A percentile compares a stretch with the other conserved stretches of the same genome.
These are phyloP conservation scores for Populus hybrid DNA, from an alignment of 441 rosid species.

Conservation along the genomic window DNA sequence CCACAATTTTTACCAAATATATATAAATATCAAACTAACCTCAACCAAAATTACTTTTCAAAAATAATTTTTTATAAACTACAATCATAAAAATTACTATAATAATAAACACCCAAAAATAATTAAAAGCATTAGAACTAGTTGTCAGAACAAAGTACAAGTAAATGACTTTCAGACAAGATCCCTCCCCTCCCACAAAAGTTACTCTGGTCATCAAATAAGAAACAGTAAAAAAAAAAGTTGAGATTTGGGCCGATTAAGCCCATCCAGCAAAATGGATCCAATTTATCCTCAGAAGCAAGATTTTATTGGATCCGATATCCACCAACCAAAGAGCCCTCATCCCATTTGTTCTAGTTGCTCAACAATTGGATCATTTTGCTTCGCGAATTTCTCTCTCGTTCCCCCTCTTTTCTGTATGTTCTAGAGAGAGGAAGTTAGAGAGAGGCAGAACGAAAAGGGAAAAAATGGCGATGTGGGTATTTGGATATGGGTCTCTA, in stretches of 20 bases:
- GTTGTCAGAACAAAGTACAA: too few species aligned
- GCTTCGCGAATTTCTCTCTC: background rate
- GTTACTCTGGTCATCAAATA: too few species aligned
- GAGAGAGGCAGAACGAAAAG: background rate
- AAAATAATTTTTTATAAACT: too few species aligned
- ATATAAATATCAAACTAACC: too few species aligned
- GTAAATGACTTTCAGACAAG: background rate
- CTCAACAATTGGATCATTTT: background rate
- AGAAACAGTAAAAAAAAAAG: too few species aligned
- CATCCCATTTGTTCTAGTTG: background rate
- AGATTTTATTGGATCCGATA: too few species aligned
- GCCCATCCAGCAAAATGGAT: background rate
- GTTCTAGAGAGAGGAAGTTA: background rate
- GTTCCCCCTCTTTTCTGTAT: background rate
- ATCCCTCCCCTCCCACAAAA: background rate
- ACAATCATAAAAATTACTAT: too few species aligned
- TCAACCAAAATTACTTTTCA: too few species aligned
- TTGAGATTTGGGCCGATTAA: background rate
- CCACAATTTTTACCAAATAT: too few species aligned
- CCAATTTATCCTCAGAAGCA: background rate
- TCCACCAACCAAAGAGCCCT: background rate
- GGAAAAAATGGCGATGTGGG: conserved; percentile 75
- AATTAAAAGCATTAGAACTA: background rate
- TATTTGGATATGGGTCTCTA: conserved; percentile 81
- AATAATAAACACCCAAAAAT: too few species aligned